These are phyloP conservation scores for Graphilbum fragrans DNA, from an alignment of 2,329 filamentous ascomycete genomes.

Conservation along the genomic window DNA sequence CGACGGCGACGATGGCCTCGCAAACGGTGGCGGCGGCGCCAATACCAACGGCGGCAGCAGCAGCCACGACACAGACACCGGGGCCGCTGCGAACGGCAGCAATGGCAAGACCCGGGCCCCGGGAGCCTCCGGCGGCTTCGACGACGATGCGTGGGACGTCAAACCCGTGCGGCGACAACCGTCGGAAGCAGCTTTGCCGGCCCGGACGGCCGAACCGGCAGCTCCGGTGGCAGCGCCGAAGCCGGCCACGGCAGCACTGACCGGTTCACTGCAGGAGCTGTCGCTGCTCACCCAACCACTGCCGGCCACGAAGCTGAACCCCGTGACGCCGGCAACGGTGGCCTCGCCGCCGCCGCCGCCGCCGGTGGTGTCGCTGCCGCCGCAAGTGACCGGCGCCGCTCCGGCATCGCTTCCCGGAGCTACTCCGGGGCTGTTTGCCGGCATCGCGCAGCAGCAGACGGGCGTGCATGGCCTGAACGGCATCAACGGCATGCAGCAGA, in stretches of 20 bases:
- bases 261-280: slow-evolving; percentile 54
- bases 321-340: slow-evolving; percentile 13
- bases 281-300: slow-evolving; percentile 41
- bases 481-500: slow-evolving; percentile 25
- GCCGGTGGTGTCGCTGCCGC: slow-evolving; percentile 18
- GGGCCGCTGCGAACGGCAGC: slow-evolving; percentile 9
- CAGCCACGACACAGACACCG: slow-evolving; percentile 4
- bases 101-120: slow-evolving; percentile 10
- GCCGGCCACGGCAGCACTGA: slow-evolving; percentile 36
- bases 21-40: slow-evolving; percentile 20
- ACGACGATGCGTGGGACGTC: slow-evolving; percentile 95
- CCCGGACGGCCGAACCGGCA: slow-evolving; percentile 24
- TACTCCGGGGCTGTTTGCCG: slow-evolving; percentile 45
- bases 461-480: slow-evolving; percentile 28
- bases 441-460: slow-evolving; percentile 33
- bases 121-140: slow-evolving; percentile 50
- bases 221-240: slow-evolving; percentile 23
- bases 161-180: slow-evolving; percentile 58
- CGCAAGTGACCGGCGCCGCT: slow-evolving; percentile 17
- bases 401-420: slow-evolving; percentile 43
- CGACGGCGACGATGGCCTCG: slow-evolving; percentile 24
- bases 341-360: slow-evolving; percentile 19
- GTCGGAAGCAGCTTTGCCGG: slow-evolving; percentile 21
- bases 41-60: slow-evolving; percentile 6
- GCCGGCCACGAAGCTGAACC: slow-evolving; percentile 31